Conservation (phyloP, 164 flowering plant genomes). For the Saururus chinensis region DNA sequence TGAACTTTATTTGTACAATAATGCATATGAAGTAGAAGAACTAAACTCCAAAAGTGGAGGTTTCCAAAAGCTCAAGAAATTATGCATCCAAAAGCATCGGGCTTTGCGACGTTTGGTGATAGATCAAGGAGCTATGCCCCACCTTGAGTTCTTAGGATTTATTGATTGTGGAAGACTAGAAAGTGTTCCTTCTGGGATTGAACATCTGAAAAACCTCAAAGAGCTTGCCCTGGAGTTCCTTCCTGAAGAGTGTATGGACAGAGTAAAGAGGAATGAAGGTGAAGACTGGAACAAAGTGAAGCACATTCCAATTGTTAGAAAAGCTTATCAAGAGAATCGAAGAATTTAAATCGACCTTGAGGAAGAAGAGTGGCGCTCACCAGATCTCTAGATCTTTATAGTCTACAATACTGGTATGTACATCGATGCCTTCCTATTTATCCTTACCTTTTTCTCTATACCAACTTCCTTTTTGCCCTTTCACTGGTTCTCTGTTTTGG, state of each 20-base stretch:
- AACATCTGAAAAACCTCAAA: background rate
- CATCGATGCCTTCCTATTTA: too few species aligned
- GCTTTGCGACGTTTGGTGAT: background rate
- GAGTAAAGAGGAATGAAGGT: background rate
- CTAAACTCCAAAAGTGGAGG: background rate
- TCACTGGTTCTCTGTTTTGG: too few species aligned
- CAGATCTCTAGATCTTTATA: too few species aligned
- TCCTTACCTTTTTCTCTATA: too few species aligned
- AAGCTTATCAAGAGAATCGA: background rate
- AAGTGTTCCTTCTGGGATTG: background rate
- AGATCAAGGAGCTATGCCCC: background rate
- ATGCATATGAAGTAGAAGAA: background rate
- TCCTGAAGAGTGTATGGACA: background rate
- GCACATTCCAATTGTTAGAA: background rate
- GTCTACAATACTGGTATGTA: too few species aligned
- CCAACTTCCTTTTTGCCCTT: too few species aligned
- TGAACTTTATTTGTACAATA: background rate
- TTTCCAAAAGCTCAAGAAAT: background rate
- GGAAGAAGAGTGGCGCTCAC: too few species aligned
- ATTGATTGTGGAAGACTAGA: background rate
- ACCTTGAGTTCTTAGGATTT: background rate
- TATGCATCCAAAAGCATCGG: background rate
- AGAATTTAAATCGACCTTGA: too few species aligned
- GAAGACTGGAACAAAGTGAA: background rate
- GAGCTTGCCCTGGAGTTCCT: background rate